Conservation (phyloP, 2,329 filamentous ascomycete genomes). For the Hymenoscyphus fructigenus region DNA sequence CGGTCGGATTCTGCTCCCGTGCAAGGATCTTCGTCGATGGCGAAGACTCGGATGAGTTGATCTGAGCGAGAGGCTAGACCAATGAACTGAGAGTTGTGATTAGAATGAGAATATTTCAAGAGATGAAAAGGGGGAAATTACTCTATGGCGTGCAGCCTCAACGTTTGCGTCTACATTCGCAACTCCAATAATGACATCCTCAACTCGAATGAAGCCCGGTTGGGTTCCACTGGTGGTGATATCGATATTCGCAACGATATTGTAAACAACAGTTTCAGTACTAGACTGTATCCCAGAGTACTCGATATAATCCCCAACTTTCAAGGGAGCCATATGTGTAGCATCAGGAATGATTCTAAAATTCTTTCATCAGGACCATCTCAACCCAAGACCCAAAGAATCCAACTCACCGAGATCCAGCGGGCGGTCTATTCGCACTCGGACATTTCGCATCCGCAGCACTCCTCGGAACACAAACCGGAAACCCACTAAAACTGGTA, state of each 20-base stretch:
- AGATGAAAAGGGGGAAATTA: background rate
- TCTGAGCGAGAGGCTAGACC: constrained; percentile 41
- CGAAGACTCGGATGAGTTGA: constrained; percentile 38
- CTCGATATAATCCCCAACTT: constrained; percentile 43
- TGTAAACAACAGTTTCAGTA: constrained; percentile 40
- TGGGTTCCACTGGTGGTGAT: constrained; percentile 36
- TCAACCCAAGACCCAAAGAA: too few species aligned
- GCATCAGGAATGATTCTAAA: constrained; percentile 38
- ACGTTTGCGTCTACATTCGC: constrained; percentile 37
- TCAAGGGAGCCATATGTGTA: constrained; percentile 42
- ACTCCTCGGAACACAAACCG: constrained; percentile 51
- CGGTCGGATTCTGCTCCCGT: constrained; percentile 41
- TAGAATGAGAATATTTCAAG: constrained; percentile 15
- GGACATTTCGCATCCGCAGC: constrained; percentile 39
- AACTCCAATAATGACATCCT: constrained; percentile 44
- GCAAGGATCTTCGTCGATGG: constrained; percentile 45
- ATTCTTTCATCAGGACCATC: constrained; percentile 6
- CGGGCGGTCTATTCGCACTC: background rate
- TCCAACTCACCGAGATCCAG: background rate
- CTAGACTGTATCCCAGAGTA: constrained; percentile 39
- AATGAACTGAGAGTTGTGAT: constrained; percentile 33
- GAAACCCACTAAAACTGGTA: constrained; percentile 49
- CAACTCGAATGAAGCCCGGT: constrained; percentile 43
- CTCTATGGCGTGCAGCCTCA: constrained; percentile 38
- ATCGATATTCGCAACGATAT: constrained; percentile 42